Percentiles rank a stretch among this genome's conserved stretches.
Evolutionary conservation across 495 filamentous ascomycete species (phyloP).

Genomic region (Poronia punctata): DNA sequence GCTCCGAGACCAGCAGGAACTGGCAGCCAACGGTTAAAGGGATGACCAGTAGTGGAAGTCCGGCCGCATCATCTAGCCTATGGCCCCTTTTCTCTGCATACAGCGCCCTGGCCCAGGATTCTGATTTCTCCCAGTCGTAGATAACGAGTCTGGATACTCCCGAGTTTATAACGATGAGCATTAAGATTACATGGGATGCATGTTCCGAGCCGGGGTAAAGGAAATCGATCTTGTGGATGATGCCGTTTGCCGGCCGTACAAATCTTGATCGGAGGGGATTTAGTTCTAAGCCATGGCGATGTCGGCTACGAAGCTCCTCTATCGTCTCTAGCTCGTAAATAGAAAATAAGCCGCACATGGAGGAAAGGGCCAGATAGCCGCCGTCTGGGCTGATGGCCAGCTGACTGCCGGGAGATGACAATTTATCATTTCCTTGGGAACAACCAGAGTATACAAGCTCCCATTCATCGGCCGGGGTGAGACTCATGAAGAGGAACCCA

Average conservation of each 20-base stretch:
- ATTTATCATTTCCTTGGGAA: constrained; percentile 47
- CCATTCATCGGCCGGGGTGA: constrained; percentile 32
- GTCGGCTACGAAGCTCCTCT: constrained; percentile 35
- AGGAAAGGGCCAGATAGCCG: constrained; percentile 40
- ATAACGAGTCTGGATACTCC: constrained; percentile 55
- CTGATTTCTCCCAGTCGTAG: constrained; percentile 65
- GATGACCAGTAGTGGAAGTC: constrained; percentile 59
- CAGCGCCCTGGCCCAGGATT: constrained; percentile 27
- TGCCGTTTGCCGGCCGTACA: constrained; percentile 56
- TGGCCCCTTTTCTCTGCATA: constrained; percentile 40
- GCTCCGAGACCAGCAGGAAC: constrained; percentile 56
- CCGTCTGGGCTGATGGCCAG: constrained; percentile 73
- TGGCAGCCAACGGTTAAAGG: constrained; percentile 58
- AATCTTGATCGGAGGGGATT: constrained; percentile 43
- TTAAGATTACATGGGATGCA: constrained; percentile 61
- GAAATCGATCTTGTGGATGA: constrained; percentile 82
- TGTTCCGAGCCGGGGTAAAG: constrained; percentile 63
- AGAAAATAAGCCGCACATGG: constrained; percentile 36
- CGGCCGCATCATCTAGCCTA: constrained; percentile 51
- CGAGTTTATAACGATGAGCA: constrained; percentile 60
- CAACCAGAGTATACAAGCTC: constrained; percentile 56
- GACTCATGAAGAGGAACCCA: constrained; percentile 61
- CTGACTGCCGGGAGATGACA: constrained; percentile 57
- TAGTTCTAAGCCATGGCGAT: constrained; percentile 27
- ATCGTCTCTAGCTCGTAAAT: constrained; percentile 56